Percentiles rank a stretch among this genome's conserved stretches.
phyloP scores from a whole-genome alignment of 495 filamentous ascomycete species.

The Rusavskia elegans region DNA sequence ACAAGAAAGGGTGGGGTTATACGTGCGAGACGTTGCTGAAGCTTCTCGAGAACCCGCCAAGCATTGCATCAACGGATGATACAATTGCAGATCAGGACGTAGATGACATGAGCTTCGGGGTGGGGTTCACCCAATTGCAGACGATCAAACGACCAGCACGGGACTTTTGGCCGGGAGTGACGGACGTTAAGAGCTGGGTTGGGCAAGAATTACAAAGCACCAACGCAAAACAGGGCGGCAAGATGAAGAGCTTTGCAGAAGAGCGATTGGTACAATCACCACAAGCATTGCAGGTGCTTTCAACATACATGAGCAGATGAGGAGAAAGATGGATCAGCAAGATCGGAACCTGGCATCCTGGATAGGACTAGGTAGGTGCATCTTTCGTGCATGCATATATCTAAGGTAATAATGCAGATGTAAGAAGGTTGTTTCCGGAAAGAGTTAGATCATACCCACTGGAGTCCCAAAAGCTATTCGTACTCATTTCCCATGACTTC shows the following conservation, averaged over 20 bases:
- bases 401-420: background rate
- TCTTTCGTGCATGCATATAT: background rate
- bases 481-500: too few relatives aligned
- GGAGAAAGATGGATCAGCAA: background rate
- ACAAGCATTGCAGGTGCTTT: conserved; percentile 37
- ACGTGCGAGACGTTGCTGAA: conserved; percentile 76
- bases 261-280: conserved; percentile 33
- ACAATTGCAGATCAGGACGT: conserved; percentile 69
- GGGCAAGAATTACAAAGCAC: conserved; percentile 50
- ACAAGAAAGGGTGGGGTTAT: conserved; percentile 75
- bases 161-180: conserved; percentile 72
- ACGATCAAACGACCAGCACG: conserved; percentile 55
- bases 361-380: background rate
- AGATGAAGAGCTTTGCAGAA: conserved; percentile 38
- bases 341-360: background rate
- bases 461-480: too few relatives aligned
- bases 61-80: conserved; percentile 56
- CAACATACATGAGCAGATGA: conserved; percentile 34
- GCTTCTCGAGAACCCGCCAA: conserved; percentile 72
- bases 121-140: conserved; percentile 81
- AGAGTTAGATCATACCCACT: background rate
- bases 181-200: conserved; percentile 68
- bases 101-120: conserved; percentile 85
- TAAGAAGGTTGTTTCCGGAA: background rate
- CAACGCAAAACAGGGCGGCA: conserved; percentile 36